Base-by-base conservation (phyloP, 2,329 filamentous ascomycete genomes). In the Rachicladosporium sp. region DNA sequence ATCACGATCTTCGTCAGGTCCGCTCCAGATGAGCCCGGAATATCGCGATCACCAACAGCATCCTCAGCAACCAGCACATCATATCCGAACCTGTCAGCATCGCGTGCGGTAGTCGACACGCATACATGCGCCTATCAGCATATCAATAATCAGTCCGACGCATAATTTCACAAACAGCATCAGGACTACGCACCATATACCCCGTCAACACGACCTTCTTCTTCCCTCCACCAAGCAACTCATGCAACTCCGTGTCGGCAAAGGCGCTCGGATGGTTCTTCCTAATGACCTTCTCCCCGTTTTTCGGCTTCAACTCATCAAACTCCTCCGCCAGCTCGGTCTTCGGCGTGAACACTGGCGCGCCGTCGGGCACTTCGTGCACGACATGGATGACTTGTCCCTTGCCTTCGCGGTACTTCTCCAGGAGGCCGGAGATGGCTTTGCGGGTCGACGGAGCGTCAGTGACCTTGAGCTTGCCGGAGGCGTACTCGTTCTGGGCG, bases 401-500 rank as follows among this genome's bases (percentile, higher is more conserved):
- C 2, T 61, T 58, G 0, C 62, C 67, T 1, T 61, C 51, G 10
- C 79, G 69, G 58, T 82, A 82, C 45, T 68, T 74, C 11, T 71
- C 56, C 0, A 82, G 64, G 0, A 82, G 63, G 0, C 59, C 50
- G 0, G 67, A 61, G 42, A 82, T 82, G 10, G 64, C 71, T 23
- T 68, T 66, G 44, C 76, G 70, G 4, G 72, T 74, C 4, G 62
- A 44, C 0, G 62, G 51, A 1, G 77, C 67, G 43, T 78, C 68
- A 32, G 65, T 60, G 27, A 76, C 71, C 13, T 69, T 66, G 1
- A 82, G 67, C 3, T 67, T 61, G 35, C 78, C 79, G 2, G 65
- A 58, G 8, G 70, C 70, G 45, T 78, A 82, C 59, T 83, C 79
- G 52, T 81, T 81, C 51, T 82, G 79, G 1, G 78, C 78, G 52